Percentiles rank a stretch among this genome's conserved stretches.
Conservation (phyloP, 2,329 filamentous ascomycete genomes). For the Pezicula neosporulosa region DNA sequence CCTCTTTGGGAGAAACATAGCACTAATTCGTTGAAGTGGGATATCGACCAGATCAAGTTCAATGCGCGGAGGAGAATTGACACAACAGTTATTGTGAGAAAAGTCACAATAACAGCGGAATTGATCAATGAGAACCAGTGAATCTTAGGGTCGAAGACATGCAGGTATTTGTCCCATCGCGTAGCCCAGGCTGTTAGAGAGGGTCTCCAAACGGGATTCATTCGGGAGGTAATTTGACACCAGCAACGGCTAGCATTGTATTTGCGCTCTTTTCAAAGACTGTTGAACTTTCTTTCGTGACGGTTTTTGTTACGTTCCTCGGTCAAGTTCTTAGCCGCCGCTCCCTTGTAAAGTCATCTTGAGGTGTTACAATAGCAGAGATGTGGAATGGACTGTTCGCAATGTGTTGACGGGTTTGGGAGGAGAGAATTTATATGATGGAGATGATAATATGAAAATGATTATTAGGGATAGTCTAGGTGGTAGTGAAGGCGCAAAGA, state of each 20-base stretch:
- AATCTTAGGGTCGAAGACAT: conserved; percentile 96
- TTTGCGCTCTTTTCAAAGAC: conserved; percentile 71
- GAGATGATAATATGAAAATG: too few relatives aligned
- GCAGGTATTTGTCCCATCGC: conserved; percentile 97
- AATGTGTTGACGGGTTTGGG: conserved; percentile 24
- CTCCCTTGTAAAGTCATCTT: conserved; percentile 56
- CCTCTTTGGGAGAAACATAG: too few relatives aligned
- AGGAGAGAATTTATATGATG: too few relatives aligned
- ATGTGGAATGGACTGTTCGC: conserved; percentile 43
- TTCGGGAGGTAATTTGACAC: conserved; percentile 47
- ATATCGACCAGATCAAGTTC: too few relatives aligned
- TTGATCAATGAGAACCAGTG: conserved; percentile 99
- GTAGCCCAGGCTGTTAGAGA: conserved; percentile 91
- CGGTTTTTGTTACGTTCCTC: conserved; percentile 70
- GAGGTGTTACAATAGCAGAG: conserved; percentile 70
- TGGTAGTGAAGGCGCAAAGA: too few relatives aligned
- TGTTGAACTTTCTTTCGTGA: conserved; percentile 75
- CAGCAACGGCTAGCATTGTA: conserved; percentile 63
- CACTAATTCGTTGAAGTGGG: too few relatives aligned
- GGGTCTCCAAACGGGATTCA: conserved; percentile 73
- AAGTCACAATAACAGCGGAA: conserved; percentile 90
- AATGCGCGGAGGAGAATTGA: conserved; percentile 88
- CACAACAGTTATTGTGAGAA: conserved; percentile 85
- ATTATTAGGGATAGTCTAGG: too few relatives aligned
- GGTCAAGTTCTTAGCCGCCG: conserved; percentile 72